A percentile compares a stretch with the other conserved stretches of the same genome.
Evolutionary conservation across 805 yeast species (phyloP).

Genomic region (Starmerella sp.): DNA sequence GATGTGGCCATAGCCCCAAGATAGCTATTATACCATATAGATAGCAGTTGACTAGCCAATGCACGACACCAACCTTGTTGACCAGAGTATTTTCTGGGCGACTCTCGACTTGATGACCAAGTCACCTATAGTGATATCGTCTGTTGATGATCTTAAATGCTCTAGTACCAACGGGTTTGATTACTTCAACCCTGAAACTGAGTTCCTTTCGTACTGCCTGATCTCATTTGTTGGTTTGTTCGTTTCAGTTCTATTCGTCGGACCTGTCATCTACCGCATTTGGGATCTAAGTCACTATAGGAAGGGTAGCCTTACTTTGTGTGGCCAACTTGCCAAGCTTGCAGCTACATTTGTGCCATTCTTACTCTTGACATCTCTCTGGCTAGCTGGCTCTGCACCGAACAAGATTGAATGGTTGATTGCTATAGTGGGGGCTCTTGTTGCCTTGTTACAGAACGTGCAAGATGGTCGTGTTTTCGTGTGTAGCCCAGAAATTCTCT

Average conservation of each 20-base stretch:
- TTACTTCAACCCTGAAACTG: slow-evolving; percentile 19
- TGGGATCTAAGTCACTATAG: slow-evolving; percentile 13
- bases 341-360: slow-evolving; percentile 14
- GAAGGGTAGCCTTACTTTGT: slow-evolving; percentile 11
- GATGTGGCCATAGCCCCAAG: no score
- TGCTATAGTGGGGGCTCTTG: slow-evolving; percentile 7
- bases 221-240: slow-evolving; percentile 12
- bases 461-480: slow-evolving; percentile 25
- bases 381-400: slow-evolving; percentile 4
- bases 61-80: no score
- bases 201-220: slow-evolving; percentile 21
- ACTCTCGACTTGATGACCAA: no score
- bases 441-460: slow-evolving; percentile 13
- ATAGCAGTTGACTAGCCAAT: no score
- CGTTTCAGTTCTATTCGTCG: slow-evolving; percentile 5
- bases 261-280: slow-evolving; percentile 14
- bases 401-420: slow-evolving; percentile 11
- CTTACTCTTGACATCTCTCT: slow-evolving; percentile 9
- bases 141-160: slow-evolving; percentile 2
- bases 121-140: no score
- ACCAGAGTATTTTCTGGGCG: no score
- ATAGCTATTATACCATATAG: no score
- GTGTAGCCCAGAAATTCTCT: slow-evolving; percentile 17
- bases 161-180: slow-evolving; percentile 8
- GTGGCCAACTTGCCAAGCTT: slow-evolving; percentile 17